A percentile compares a stretch with the other conserved stretches of the same genome.
phyloP scores from a whole-genome alignment of 176 grass and related monocot genomes.

The Olyra latifolia region DNA sequence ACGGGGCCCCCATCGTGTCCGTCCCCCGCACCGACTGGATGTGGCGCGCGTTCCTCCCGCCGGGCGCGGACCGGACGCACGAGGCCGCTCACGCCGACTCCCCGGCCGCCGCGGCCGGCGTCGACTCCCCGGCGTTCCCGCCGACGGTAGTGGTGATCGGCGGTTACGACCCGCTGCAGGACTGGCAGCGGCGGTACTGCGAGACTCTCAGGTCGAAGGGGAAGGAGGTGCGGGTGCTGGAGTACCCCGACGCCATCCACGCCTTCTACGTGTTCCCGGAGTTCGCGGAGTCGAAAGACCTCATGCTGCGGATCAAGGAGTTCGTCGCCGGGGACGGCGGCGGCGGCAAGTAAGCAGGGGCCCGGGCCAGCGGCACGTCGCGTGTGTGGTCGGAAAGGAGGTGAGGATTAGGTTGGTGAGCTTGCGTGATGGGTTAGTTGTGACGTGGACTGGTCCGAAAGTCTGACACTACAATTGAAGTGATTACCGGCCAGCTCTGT shows the following conservation, averaged over 20 bases:
- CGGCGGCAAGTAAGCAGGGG: background rate
- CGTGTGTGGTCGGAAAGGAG: background rate
- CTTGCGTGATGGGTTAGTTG: no score
- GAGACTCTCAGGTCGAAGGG: conserved; percentile 36
- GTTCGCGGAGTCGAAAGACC: conserved; percentile 25
- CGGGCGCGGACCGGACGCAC: conserved; percentile 50
- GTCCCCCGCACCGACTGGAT: conserved; percentile 57
- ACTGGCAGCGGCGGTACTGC: conserved; percentile 59
- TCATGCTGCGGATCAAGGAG: conserved; percentile 45
- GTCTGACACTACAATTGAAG: no score
- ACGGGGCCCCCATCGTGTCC: conserved; percentile 51
- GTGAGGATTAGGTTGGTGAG: no score
- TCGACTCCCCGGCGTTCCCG: conserved; percentile 36
- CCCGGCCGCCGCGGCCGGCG: background rate
- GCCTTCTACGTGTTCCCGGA: conserved; percentile 61
- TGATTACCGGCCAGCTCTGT: no score
- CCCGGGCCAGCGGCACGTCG: background rate
- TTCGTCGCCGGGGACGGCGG: conserved; percentile 30
- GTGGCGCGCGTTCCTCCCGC: conserved; percentile 75
- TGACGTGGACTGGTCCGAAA: no score
- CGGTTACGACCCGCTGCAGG: conserved; percentile 59
- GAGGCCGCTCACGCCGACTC: conserved; percentile 28
- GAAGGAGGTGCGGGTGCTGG: conserved; percentile 35
- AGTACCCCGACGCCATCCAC: conserved; percentile 69
- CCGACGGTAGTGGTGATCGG: conserved; percentile 54